Conservation (phyloP, 805 yeast species). For the Zygoascus tannicola region DNA sequence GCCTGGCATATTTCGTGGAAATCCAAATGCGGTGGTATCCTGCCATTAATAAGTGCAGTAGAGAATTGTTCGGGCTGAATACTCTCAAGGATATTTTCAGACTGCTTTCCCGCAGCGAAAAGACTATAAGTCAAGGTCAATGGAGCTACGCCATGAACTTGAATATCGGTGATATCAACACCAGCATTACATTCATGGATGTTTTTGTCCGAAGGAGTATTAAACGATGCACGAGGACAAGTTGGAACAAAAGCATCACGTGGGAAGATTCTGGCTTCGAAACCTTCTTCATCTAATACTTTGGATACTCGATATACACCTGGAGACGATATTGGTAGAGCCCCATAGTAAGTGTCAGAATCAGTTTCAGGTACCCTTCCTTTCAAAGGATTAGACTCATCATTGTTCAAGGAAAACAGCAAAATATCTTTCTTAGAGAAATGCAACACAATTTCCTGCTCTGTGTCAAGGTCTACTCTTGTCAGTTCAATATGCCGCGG, state of each 20-base stretch:
- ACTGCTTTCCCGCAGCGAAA: conserved; percentile 31
- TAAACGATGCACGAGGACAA: conserved; percentile 1
- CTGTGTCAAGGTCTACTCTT: conserved; percentile 42
- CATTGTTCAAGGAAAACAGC: conserved; percentile 17
- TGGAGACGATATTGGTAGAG: conserved; percentile 51
- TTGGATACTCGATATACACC: conserved; percentile 68
- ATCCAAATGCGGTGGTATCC: conserved; percentile 9
- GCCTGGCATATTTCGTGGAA: conserved; percentile 23
- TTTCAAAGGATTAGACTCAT: conserved; percentile 11
- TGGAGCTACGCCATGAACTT: conserved; percentile 73
- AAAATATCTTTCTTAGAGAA: conserved; percentile 51
- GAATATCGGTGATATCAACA: conserved; percentile 42
- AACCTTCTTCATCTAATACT: conserved; percentile 53
- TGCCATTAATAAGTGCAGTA: conserved; percentile 21
- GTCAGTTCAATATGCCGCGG: conserved; percentile 60
- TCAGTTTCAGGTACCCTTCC: conserved; percentile 37
- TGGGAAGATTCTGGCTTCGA: conserved; percentile 50
- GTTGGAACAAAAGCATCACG: conserved; percentile 46
- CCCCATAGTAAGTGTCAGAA: background rate
- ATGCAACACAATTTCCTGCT: conserved; percentile 36
- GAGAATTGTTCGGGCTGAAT: conserved; percentile 42
- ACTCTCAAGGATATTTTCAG: conserved; percentile 34
- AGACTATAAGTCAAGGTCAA: conserved; percentile 43
- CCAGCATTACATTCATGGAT: conserved; percentile 55
- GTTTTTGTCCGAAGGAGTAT: background rate